These are phyloP conservation scores for Helenozyma baotianmanensis DNA, from an alignment of 805 yeast genomes.

Conservation along the genomic window DNA sequence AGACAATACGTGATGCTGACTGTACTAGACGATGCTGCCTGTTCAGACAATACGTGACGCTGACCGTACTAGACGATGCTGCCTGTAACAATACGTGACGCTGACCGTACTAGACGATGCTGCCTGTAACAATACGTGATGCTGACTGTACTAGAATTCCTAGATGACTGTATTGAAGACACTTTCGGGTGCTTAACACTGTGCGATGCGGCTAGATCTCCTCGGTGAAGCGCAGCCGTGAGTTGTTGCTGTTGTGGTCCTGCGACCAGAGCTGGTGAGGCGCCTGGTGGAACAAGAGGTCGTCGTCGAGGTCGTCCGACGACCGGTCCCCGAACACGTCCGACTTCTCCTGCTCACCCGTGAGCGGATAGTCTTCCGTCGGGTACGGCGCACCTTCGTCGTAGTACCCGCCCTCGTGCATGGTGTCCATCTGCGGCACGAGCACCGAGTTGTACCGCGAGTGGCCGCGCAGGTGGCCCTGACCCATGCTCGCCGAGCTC, in stretches of 20 bases:
- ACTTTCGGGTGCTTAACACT: too few relatives aligned
- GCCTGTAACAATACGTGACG: too few relatives aligned
- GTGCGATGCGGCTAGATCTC: slow-evolving; percentile 9
- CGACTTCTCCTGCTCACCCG: slow-evolving; percentile 1
- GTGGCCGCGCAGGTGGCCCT: slow-evolving; percentile 7
- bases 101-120: too few relatives aligned
- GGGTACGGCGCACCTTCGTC: slow-evolving; percentile 6
- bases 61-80: too few relatives aligned
- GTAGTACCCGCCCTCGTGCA: slow-evolving; percentile 6
- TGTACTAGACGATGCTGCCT: too few relatives aligned
- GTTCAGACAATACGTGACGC: too few relatives aligned
- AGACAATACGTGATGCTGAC: too few relatives aligned
- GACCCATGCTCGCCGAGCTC: slow-evolving; percentile 6
- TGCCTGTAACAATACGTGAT: too few relatives aligned
- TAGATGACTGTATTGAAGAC: too few relatives aligned
- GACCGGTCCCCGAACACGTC: slow-evolving; percentile 3
- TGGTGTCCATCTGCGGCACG: slow-evolving; percentile 5
- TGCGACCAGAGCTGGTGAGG: slow-evolving; percentile 9
- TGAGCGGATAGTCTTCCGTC: slow-evolving; percentile 1
- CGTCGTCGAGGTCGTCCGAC: slow-evolving; percentile 13
- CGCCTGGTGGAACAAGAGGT: slow-evolving; percentile 5
- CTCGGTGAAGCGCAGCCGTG: slow-evolving; percentile 18
- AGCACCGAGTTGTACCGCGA: slow-evolving; percentile 12
- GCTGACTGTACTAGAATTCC: too few relatives aligned
- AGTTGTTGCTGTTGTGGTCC: slow-evolving; percentile 13